Conservation (phyloP, 1,284 basidiomycete species). For the Hemileia vastatrix region DNA sequence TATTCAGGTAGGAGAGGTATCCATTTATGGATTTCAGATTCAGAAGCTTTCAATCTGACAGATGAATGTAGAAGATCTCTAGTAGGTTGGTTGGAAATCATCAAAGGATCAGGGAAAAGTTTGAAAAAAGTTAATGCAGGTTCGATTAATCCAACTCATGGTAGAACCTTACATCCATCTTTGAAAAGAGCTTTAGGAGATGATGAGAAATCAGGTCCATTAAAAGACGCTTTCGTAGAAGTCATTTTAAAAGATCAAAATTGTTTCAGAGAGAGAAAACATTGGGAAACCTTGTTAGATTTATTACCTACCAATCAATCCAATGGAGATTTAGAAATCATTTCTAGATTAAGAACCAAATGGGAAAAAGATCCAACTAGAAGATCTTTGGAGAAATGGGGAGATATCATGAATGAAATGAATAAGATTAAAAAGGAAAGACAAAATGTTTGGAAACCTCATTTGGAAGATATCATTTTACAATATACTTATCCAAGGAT, state of each 20-base stretch:
- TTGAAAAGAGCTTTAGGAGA: constrained; percentile 38
- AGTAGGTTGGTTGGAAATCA: constrained; percentile 75
- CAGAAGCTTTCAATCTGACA: constrained; percentile 72
- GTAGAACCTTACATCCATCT: constrained; percentile 45
- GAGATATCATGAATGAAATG: constrained; percentile 51
- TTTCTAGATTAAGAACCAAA: constrained; percentile 53
- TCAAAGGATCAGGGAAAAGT: constrained; percentile 63
- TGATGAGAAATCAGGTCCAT: constrained; percentile 23
- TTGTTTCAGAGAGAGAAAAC: constrained; percentile 62
- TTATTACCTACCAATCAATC: constrained; percentile 64
- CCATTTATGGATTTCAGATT: constrained; percentile 93
- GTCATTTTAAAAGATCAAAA: constrained; percentile 78
- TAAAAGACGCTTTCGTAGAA: constrained; percentile 56
- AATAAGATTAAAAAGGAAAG: constrained; percentile 38
- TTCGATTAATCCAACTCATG: constrained; percentile 57
- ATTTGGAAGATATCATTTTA: constrained; percentile 75
- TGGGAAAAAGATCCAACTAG: constrained; percentile 58
- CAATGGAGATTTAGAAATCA: too few species aligned
- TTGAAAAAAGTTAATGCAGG: constrained; percentile 86
- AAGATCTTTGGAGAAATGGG: constrained; percentile 63
- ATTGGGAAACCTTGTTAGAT: constrained; percentile 64
- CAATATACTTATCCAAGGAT: constrained; percentile 97
- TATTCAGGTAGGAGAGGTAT: constrained; percentile 98
- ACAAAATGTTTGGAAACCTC: constrained; percentile 46
- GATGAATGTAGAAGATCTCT: constrained; percentile 83